Conservation (phyloP, 2,329 filamentous ascomycete genomes). For the Chaetomium globosum region DNA sequence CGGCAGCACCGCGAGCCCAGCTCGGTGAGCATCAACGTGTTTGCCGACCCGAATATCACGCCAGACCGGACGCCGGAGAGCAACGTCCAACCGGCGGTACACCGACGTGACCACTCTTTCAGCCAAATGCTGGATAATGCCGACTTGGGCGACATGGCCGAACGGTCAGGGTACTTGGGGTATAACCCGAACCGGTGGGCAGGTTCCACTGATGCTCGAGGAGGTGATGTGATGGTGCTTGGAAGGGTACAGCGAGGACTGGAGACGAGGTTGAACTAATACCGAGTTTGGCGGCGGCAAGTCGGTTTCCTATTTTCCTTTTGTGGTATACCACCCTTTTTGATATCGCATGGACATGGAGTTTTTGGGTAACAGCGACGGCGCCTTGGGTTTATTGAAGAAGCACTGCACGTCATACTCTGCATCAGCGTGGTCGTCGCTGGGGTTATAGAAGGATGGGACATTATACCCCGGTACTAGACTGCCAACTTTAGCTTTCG, state of each 20-base stretch:
- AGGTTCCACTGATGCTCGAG: constrained; percentile 14
- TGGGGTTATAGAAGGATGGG: constrained; percentile 15
- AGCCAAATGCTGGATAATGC: constrained; percentile 57
- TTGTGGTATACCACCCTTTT: neutral
- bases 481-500: constrained; percentile 12
- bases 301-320: neutral
- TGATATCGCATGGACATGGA: constrained; percentile 5
- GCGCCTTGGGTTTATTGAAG: constrained; percentile 8
- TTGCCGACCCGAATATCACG: constrained; percentile 48
- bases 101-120: constrained; percentile 52
- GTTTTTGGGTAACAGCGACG: neutral
- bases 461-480: constrained; percentile 18
- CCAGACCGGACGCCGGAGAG: constrained; percentile 42
- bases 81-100: constrained; percentile 20
- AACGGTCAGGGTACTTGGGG: constrained; percentile 50
- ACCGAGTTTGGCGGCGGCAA: neutral
- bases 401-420: constrained; percentile 6
- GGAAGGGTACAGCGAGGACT: neutral
- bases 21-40: constrained; percentile 56
- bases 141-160: constrained; percentile 47
- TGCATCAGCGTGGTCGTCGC: constrained; percentile 1
- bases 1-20: constrained; percentile 48
- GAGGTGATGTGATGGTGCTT: constrained; percentile 8
- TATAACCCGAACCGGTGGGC: constrained; percentile 13
- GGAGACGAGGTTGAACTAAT: neutral